Percentiles rank a stretch among this genome's conserved stretches.
phyloP scores from a whole-genome alignment of 1,139 yeast species.

The Sugiyamaella japonica region DNA sequence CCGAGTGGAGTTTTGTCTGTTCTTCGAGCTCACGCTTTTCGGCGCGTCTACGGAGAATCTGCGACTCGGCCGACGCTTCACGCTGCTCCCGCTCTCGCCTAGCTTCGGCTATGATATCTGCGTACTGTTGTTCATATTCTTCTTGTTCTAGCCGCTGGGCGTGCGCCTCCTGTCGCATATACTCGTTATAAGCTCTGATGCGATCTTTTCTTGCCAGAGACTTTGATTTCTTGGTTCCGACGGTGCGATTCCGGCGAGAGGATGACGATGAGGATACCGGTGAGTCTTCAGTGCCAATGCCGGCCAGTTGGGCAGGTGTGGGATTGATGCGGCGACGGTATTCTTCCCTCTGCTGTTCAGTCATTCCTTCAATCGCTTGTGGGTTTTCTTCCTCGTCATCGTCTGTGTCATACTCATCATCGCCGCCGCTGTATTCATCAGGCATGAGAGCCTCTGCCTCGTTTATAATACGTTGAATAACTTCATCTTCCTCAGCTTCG shows the following conservation, averaged over 20 bases:
- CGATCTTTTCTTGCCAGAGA: conserved; percentile 38
- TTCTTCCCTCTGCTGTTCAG: conserved; percentile 8
- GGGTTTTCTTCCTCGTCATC: conserved; percentile 14
- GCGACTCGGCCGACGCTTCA: conserved; percentile 28
- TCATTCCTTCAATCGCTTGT: not conserved
- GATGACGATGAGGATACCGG: conserved; percentile 9
- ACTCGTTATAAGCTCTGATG: conserved; percentile 38
- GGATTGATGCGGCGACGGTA: conserved; percentile 22
- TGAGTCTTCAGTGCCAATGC: conserved; percentile 5
- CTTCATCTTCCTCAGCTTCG: conserved; percentile 14
- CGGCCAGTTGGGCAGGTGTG: conserved; percentile 22
- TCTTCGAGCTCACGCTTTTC: conserved; percentile 28
- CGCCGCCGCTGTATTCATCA: conserved; percentile 13
- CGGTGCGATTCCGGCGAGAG: conserved; percentile 24
- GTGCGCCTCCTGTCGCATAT: conserved; percentile 36
- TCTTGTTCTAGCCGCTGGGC: conserved; percentile 29
- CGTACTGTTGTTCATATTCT: conserved; percentile 34
- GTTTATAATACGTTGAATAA: not conserved
- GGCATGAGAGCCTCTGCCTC: conserved; percentile 1
- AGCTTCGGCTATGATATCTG: conserved; percentile 36
- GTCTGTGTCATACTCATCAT: conserved; percentile 14
- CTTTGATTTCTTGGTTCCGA: conserved; percentile 39
- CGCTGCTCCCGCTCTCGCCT: conserved; percentile 31
- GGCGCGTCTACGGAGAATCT: conserved; percentile 27
- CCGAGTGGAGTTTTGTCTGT: conserved; percentile 15